A percentile compares a stretch with the other conserved stretches of the same genome.
phyloP scores from a whole-genome alignment of 345 rosid genomes.

The Theobroma cacao region DNA sequence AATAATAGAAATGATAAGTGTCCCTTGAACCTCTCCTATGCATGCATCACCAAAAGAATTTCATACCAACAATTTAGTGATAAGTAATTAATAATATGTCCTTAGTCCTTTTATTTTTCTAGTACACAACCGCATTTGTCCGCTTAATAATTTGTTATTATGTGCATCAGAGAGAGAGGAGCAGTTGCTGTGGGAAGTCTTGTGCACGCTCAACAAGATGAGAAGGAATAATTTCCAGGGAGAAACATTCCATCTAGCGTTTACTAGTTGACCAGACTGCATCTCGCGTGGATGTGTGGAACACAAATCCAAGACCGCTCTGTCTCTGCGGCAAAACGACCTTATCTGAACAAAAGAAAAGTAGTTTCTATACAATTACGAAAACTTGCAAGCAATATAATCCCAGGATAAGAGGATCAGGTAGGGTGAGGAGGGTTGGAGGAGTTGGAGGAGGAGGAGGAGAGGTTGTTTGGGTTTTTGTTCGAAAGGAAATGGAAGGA shows the following conservation, averaged over 20 bases:
- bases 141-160: slow-evolving; percentile 19
- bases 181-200: slow-evolving; percentile 11
- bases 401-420: neutral
- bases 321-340: neutral
- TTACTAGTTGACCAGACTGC: slow-evolving; percentile 28
- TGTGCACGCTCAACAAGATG: slow-evolving; percentile 10
- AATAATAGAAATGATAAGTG: slow-evolving; percentile 4
- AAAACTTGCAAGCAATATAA: neutral
- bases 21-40: neutral
- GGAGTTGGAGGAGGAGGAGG: neutral
- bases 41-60: neutral
- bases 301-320: neutral
- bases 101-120: slow-evolving; percentile 4
- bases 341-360: no score
- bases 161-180: slow-evolving; percentile 11
- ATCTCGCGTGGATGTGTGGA: neutral
- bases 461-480: neutral
- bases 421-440: no score
- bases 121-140: slow-evolving; percentile 4
- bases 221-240: slow-evolving; percentile 14
- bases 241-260: slow-evolving; percentile 15
- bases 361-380: neutral
- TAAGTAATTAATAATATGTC: neutral
- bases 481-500: slow-evolving; percentile 51
- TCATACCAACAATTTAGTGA: neutral